These are phyloP conservation scores for Pseudocercospora musae DNA, from an alignment of 2,329 filamentous ascomycete species.

Conservation along the genomic window DNA sequence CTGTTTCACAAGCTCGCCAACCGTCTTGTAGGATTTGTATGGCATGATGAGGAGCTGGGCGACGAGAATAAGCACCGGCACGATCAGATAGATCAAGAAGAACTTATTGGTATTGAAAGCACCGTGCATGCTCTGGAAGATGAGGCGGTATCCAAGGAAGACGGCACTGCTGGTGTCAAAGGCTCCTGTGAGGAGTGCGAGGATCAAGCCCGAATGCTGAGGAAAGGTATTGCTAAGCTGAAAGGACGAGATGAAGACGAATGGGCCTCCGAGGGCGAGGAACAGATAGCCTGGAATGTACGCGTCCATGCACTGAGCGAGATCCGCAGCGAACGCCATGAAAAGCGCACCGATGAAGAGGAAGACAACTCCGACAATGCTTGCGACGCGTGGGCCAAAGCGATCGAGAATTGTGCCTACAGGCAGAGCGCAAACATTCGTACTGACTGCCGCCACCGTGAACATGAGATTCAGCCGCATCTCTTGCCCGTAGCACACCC, in stretches of 20 bases:
- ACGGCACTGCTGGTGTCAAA: conserved; percentile 51
- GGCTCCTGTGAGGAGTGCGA: conserved; percentile 50
- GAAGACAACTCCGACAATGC: conserved; percentile 66
- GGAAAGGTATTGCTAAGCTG: conserved; percentile 52
- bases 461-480: conserved; percentile 82
- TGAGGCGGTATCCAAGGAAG: conserved; percentile 47
- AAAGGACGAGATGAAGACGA: conserved; percentile 52
- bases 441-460: conserved; percentile 80
- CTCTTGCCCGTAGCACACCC: conserved; percentile 58
- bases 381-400: conserved; percentile 74
- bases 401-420: conserved; percentile 81
- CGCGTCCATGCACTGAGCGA: conserved; percentile 64
- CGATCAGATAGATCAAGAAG: conserved; percentile 50
- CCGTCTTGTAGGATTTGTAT: conserved; percentile 49
- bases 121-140: conserved; percentile 44
- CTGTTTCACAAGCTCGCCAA: conserved; percentile 75
- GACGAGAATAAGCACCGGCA: conserved; percentile 44
- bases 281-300: conserved; percentile 51
- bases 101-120: conserved; percentile 47
- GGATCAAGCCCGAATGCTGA: conserved; percentile 48
- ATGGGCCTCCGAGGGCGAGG: conserved; percentile 49
- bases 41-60: conserved; percentile 49
- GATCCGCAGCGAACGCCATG: conserved; percentile 63
- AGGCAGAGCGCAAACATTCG: conserved; percentile 81
- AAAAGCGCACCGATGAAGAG: conserved; percentile 67